These are phyloP conservation scores for Candida xyloterini DNA, from an alignment of 805 yeast genomes.

Conservation along the genomic window DNA sequence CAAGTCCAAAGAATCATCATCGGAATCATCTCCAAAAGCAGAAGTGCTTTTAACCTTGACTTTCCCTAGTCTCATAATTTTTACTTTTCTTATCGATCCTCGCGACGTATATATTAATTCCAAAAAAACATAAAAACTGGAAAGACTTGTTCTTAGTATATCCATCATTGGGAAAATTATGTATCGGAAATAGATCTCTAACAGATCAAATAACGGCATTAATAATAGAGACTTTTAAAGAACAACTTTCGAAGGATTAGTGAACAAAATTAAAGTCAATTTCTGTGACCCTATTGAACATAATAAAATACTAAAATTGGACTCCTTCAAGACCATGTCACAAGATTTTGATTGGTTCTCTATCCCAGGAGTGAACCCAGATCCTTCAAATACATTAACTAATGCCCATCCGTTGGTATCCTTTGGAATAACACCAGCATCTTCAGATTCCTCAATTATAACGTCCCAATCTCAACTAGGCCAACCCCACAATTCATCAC, in stretches of 20 bases:
- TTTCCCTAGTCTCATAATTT: slow-evolving; percentile 7
- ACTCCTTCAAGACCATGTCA: slow-evolving; percentile 12
- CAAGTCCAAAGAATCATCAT: neutral
- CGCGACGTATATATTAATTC: slow-evolving; percentile 3
- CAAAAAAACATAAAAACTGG: slow-evolving; percentile 2
- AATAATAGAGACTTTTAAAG: neutral
- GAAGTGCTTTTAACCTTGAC: slow-evolving; percentile 2
- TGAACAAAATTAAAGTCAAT: neutral
- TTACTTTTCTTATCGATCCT: slow-evolving; percentile 4
- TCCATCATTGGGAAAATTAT: slow-evolving; percentile 1
- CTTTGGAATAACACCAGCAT: slow-evolving; percentile 35
- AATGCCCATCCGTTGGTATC: slow-evolving; percentile 50
- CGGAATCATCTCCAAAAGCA: slow-evolving; percentile 4
- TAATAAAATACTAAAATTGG: slow-evolving; percentile 5
- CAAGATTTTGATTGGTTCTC: slow-evolving; percentile 25
- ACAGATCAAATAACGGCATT: neutral
- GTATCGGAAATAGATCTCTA: slow-evolving; percentile 1
- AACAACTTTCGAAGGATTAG: neutral
- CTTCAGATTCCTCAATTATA: slow-evolving; percentile 12
- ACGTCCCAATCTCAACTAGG: slow-evolving; percentile 7
- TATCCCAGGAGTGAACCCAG: slow-evolving; percentile 17
- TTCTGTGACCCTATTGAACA: slow-evolving; percentile 1
- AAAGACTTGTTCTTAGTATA: slow-evolving; percentile 5
- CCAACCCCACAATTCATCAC: neutral
- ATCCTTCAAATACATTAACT: neutral